phyloP scores from a whole-genome alignment of 306 rosid genomes.

The Acacia crassicarpa region DNA sequence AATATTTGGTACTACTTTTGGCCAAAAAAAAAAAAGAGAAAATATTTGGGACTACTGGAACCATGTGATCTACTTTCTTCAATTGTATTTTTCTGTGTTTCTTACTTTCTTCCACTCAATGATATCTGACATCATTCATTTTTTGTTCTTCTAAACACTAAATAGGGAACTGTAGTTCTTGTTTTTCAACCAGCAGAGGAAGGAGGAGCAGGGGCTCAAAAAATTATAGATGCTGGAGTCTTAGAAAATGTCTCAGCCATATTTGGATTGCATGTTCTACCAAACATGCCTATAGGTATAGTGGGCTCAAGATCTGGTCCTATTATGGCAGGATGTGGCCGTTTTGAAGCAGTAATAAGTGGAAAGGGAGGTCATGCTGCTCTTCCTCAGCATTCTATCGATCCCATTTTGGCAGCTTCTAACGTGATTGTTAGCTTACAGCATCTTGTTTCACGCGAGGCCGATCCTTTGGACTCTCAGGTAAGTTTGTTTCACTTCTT shows the following conservation, averaged over 20 bases:
- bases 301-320: slow-evolving; percentile 70
- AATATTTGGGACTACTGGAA: not conserved
- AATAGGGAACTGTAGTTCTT: slow-evolving; percentile 83
- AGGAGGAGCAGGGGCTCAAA: slow-evolving; percentile 81
- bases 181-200: slow-evolving; percentile 98
- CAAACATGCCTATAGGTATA: slow-evolving; percentile 54
- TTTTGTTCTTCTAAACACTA: slow-evolving; percentile 12
- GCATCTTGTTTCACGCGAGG: slow-evolving; percentile 85
- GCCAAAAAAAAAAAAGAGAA: no score
- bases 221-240: slow-evolving; percentile 58
- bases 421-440: slow-evolving; percentile 83
- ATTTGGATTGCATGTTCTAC: slow-evolving; percentile 67
- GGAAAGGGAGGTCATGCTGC: slow-evolving; percentile 98
- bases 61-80: slow-evolving; percentile 1
- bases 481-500: slow-evolving; percentile 30
- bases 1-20: no score
- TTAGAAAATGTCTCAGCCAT: slow-evolving; percentile 74
- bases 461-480: slow-evolving; percentile 85
- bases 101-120: slow-evolving; percentile 10
- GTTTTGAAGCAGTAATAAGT: slow-evolving; percentile 74
- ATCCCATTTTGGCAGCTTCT: slow-evolving; percentile 87
- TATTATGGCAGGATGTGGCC: slow-evolving; percentile 64
- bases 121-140: slow-evolving; percentile 15
- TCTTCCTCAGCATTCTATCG: slow-evolving; percentile 79
- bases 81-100: slow-evolving; percentile 1